A percentile compares a stretch with the other conserved stretches of the same genome.
Conservation (phyloP, 106 monocot species). For the Agapanthus africanus region DNA sequence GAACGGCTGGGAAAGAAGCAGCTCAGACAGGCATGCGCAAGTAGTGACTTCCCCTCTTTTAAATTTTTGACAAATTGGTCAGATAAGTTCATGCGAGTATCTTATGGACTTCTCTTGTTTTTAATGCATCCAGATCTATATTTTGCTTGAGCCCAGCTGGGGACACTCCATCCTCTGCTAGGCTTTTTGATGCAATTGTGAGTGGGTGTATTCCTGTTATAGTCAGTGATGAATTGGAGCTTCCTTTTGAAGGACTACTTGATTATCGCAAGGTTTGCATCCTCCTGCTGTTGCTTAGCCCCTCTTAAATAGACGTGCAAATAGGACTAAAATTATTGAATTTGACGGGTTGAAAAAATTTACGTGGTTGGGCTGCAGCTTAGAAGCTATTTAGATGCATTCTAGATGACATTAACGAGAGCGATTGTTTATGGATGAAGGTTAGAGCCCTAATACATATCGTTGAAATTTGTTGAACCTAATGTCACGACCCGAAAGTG, state of each 20-base stretch:
- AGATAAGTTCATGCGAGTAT: neutral
- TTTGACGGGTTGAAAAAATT: neutral
- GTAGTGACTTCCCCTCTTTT: conserved; percentile 25
- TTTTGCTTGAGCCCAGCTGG: conserved; percentile 96
- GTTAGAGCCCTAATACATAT: too few species aligned
- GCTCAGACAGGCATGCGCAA: conserved; percentile 84
- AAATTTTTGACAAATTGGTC: neutral
- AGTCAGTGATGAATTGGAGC: conserved; percentile 92
- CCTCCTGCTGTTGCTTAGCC: too few species aligned
- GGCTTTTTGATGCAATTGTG: conserved; percentile 91
- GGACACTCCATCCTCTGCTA: conserved; percentile 93
- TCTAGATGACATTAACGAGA: neutral
- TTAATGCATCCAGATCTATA: conserved; percentile 45
- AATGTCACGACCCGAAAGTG: too few species aligned
- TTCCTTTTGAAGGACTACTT: conserved; percentile 89
- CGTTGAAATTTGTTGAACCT: neutral
- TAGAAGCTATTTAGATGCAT: too few species aligned
- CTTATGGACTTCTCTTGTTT: neutral
- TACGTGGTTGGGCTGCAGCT: neutral
- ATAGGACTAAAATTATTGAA: neutral
- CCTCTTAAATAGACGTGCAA: too few species aligned
- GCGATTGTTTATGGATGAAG: too few species aligned
- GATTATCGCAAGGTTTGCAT: conserved; percentile 66
- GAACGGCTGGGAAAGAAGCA: conserved; percentile 52
- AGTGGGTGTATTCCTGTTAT: conserved; percentile 92